Evolutionary conservation across 768 basidiomycete species (phyloP), one percentile per base, ranked within the genome.

Genomic region (Pleurotus tuoliensis): DNA sequence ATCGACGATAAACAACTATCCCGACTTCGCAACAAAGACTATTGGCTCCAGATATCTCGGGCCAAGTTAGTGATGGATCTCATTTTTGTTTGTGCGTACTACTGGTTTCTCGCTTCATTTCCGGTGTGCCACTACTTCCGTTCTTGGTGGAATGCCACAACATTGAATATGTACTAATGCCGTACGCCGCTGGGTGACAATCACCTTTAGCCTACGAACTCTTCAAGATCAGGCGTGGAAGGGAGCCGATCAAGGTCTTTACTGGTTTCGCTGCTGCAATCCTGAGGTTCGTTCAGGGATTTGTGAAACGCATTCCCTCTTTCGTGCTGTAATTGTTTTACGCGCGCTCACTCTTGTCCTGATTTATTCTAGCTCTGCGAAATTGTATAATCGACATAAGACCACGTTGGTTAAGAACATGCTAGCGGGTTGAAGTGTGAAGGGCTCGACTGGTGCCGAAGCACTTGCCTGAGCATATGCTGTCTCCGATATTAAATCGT

Each of bases 21-120:
- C 49, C 73, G 87, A 43, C 78, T 94, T 37, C 80, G 81, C 66
- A 78, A 80, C 61, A 86, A 91, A 69, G 83, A 82, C 62, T 85
- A 87, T 63, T 93, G 91, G 91, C 72, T 93, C 47, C 82, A 82
- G 62, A 69, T 89, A 49, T 79, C 86, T 22, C 74, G 87, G 57
- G 73, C 77, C 55, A 94, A 94, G 74, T 73, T 94, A 58, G 64
- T 80, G 43, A 90, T 92, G 90, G 92, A 94, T 68, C 72, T 94
- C 59, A 82, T 92, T 64, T 94, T 93, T 71, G 92, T 92, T 66
- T 92, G 91, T 94, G 66, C 63, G 75, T 74, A 34, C 30, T 9
- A 34, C 8, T 34, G 3, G 9, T 34, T 34, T 34, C 30, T 34
- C 30, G 27, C 61, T 27, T 15, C n/a, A 47, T 56, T 46, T 56